Evolutionary conservation across 495 filamentous ascomycete genomes (phyloP), one percentile per base, ranked within the genome.

Genomic region (Penicillium bovifimosum): DNA sequence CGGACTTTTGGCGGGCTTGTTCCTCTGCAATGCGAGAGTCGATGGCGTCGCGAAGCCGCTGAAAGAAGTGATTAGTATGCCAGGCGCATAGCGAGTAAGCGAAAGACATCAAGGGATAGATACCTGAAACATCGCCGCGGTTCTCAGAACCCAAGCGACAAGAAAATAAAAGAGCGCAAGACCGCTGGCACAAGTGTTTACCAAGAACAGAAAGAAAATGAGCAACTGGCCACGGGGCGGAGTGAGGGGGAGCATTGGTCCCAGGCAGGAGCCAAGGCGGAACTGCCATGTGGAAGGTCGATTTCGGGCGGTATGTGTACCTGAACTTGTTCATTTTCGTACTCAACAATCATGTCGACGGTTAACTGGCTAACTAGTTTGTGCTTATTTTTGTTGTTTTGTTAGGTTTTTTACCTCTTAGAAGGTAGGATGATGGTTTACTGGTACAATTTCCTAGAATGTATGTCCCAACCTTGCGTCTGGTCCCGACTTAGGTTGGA

Each of bases 1-100:
- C 63, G 39, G 83, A 69, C 59, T 76, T 78, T 60, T 88, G 84
- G 42, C 88, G 83, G 48, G 88, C 86, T 70, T 93, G 88, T 76
- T 96, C 90, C 72, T 96, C 88, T 57, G 89, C 86, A 55, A 96
- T 91, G 58, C 84, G 82, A 56, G 82, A 82, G 64, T 96, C 89
- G 61, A 95, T 87, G 45, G 87, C 86, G 54, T 86, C 86, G 75
- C 89, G 90, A 60, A 96, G 68, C 71, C 89, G 85, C 89, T 96
- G 65, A 36, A 56, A 34, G 65, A 36, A 56, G 32, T 27, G 9
- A 9, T 44, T 47, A 44, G 50, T 13, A 44, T 26, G 29, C 45
- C n/a, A 29, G 41, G 34, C 46, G 20, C 35, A 39, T 24, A 24
- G 20, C 20, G 20, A 24, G 2, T 24, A 2, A 24, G 20, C 4